These are phyloP conservation scores for Cupressus sempervirens DNA, from an alignment of 75 land plant genomes.

Conservation along the genomic window DNA sequence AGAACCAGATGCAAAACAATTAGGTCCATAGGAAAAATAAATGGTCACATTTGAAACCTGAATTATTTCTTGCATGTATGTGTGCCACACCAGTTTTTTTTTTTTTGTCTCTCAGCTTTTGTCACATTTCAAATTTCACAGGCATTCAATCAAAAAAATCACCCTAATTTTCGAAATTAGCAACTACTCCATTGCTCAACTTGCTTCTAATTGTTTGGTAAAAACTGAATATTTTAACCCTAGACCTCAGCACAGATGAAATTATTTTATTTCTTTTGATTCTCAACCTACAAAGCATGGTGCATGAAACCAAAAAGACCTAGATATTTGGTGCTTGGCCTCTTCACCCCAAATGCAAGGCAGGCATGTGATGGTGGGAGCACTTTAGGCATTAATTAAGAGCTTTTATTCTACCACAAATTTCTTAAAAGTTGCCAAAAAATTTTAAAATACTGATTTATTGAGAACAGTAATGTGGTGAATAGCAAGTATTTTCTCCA, in stretches of 20 bases:
- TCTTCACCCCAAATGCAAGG: not conserved
- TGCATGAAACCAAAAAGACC: not conserved
- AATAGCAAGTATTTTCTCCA: not conserved
- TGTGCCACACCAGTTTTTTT: not conserved
- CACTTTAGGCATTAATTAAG: not conserved
- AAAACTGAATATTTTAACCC: not conserved
- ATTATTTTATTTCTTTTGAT: not conserved
- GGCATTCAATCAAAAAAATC: not conserved
- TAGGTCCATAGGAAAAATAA: not conserved
- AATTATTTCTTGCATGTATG: not conserved
- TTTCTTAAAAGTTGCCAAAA: not conserved
- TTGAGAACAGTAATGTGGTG: not conserved
- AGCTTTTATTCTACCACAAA: not conserved
- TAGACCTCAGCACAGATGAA: not conserved
- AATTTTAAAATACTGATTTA: not conserved
- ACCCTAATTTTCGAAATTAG: not conserved
- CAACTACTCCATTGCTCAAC: not conserved
- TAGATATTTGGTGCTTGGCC: not conserved
- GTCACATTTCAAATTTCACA: not conserved
- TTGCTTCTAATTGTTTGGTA: not conserved
- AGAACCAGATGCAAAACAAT: not conserved
- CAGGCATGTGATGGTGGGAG: not conserved
- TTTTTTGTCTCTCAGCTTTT: too few species aligned
- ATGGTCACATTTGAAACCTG: not conserved
- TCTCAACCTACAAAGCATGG: not conserved